Percentiles rank a stretch among this genome's conserved stretches.
phyloP scores from a whole-genome alignment of 2,329 filamentous ascomycete species.

The Trichoderma hamatum region DNA sequence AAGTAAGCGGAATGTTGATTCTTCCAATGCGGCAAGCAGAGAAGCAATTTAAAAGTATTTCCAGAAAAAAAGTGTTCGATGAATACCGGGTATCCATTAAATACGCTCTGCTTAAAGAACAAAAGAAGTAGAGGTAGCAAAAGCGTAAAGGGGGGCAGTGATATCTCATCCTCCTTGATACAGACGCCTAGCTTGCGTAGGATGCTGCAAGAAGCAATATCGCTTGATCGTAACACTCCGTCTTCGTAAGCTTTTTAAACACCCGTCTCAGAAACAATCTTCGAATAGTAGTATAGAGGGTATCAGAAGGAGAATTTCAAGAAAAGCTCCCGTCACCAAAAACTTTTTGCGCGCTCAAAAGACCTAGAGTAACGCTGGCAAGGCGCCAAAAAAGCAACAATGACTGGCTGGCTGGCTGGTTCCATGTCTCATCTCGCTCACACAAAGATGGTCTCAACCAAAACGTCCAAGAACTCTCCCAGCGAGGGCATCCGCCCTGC shows the following conservation, averaged over 20 bases:
- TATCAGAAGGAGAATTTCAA: background rate
- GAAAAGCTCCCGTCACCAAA: too few relatives aligned
- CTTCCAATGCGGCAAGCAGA: background rate
- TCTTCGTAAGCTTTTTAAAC: background rate
- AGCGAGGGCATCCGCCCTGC: slow-evolving; percentile 44
- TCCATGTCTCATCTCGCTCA: slow-evolving; percentile 31
- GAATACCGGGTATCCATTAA: slow-evolving; percentile 5
- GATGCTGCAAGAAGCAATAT: background rate
- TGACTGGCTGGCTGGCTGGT: background rate
- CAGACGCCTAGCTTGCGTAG: background rate
- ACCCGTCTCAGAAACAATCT: background rate
- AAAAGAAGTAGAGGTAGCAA: background rate
- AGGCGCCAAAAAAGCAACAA: background rate
- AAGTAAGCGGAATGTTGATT: background rate
- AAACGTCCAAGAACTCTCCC: slow-evolving; percentile 49
- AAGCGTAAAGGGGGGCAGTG: background rate
- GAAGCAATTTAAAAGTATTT: background rate
- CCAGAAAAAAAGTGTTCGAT: background rate
- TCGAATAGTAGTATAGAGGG: background rate
- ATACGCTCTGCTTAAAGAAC: background rate
- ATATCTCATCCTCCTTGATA: background rate
- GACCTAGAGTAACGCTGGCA: background rate
- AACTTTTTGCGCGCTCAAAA: background rate
- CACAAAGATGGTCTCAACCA: slow-evolving; percentile 50
- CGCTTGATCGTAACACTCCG: background rate